Conservation (phyloP, 352 stramenopile species). For the Phytophthora pinifolia region DNA sequence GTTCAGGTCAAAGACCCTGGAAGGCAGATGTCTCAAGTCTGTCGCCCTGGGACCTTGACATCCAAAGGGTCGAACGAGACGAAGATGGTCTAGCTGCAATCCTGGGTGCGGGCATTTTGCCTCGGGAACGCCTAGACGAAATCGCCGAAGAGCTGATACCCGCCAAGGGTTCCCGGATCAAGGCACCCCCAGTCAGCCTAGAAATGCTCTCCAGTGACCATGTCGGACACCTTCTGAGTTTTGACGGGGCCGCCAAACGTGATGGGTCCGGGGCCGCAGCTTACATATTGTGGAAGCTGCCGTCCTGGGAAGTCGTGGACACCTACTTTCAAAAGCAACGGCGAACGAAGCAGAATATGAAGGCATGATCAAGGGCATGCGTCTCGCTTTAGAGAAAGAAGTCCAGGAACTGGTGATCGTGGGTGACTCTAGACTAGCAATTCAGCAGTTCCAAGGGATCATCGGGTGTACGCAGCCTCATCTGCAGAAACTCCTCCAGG, state of each 20-base stretch:
- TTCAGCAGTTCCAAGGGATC: slow-evolving; percentile 3
- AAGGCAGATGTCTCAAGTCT: slow-evolving; percentile 3
- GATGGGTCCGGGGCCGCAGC: slow-evolving; percentile 2
- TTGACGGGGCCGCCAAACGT: slow-evolving; percentile 5
- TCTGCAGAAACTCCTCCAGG: slow-evolving; percentile 11
- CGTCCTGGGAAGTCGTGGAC: neutral
- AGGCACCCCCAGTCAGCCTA: slow-evolving; percentile 1
- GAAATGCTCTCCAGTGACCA: slow-evolving; percentile 3
- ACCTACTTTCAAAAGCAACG: neutral
- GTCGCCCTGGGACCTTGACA: slow-evolving; percentile 9
- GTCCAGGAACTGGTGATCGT: slow-evolving; percentile 4
- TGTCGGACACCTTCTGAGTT: neutral
- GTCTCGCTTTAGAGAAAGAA: neutral
- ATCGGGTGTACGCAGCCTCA: slow-evolving; percentile 13
- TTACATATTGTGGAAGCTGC: slow-evolving; percentile 4
- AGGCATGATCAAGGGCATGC: neutral
- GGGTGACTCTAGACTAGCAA: neutral
- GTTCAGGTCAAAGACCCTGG: slow-evolving; percentile 4
- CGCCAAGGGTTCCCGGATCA: neutral
- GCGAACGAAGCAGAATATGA: slow-evolving; percentile 8
- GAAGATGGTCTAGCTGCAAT: slow-evolving; percentile 4
- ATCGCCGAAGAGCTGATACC: neutral
- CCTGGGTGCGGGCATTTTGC: slow-evolving; percentile 1
- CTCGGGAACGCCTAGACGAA: slow-evolving; percentile 4
- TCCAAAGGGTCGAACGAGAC: neutral